A percentile compares a stretch with the other conserved stretches of the same genome.
Conservation (phyloP, 169 alveolate species). For the Babesia caballi region DNA sequence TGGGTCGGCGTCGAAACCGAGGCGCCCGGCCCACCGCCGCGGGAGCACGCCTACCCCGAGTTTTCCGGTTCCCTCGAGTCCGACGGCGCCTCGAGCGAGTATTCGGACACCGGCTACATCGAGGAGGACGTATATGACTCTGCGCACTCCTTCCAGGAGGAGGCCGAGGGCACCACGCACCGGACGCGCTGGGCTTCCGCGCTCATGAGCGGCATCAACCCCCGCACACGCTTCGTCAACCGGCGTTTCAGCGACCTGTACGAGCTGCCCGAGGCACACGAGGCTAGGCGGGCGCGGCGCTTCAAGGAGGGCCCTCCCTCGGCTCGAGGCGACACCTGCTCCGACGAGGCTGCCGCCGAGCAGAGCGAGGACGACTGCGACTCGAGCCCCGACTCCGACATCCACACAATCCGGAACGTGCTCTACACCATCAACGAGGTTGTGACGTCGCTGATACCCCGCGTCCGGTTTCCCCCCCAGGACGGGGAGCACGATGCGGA, state of each 20-base stretch:
- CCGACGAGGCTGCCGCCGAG: background rate
- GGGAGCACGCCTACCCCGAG: no score
- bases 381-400: background rate
- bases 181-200: conserved; percentile 38
- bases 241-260: conserved; percentile 14
- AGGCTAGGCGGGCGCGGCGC: background rate
- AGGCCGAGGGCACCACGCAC: no score
- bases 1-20: no score
- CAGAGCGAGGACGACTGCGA: conserved; percentile 27
- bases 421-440: conserved; percentile 4
- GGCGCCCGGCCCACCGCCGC: no score
- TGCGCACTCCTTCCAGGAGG: no score
- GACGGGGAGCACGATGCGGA: background rate
- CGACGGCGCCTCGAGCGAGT: no score
- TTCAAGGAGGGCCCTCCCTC: background rate
- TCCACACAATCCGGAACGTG: background rate
- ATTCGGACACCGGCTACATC: no score
- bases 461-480: background rate
- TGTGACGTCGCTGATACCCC: background rate
- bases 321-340: background rate
- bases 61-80: no score
- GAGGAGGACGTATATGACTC: no score
- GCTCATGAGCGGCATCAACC: conserved; percentile 34
- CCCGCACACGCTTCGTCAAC: conserved; percentile 17
- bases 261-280: background rate